These are phyloP conservation scores for Eragrostis nindensis DNA, from an alignment of 176 grass and related monocot species.

Conservation along the genomic window DNA sequence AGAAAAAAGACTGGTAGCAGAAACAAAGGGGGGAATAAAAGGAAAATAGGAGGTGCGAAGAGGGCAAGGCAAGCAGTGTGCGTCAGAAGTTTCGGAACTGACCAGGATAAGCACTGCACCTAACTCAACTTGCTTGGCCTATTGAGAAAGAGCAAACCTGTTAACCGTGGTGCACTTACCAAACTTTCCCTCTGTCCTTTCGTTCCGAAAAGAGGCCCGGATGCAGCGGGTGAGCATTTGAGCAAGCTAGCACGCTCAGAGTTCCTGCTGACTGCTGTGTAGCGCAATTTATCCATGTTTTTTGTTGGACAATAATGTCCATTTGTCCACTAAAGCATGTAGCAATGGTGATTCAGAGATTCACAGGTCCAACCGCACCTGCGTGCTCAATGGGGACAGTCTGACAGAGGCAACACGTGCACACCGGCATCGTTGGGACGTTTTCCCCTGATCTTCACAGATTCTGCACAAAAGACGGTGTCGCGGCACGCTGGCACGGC, in stretches of 20 bases:
- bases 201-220: background rate
- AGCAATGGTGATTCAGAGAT: background rate
- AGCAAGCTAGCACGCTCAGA: background rate
- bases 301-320: background rate
- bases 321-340: background rate
- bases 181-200: background rate
- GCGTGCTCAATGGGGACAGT: background rate
- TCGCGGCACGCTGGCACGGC: background rate
- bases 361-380: background rate
- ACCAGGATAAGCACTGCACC: conserved; percentile 5
- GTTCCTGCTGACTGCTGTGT: background rate
- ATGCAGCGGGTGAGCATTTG: background rate
- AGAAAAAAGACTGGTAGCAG: background rate
- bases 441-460: background rate
- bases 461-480: background rate
- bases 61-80: background rate
- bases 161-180: background rate
- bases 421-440: background rate
- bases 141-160: conserved; percentile 11
- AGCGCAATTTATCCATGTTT: background rate
- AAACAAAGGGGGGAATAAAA: too few relatives aligned
- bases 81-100: background rate
- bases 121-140: too few relatives aligned
- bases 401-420: background rate
- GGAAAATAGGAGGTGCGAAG: background rate